phyloP scores from a whole-genome alignment of 345 rosid genomes.

The Arabidopsis thaliana region DNA sequence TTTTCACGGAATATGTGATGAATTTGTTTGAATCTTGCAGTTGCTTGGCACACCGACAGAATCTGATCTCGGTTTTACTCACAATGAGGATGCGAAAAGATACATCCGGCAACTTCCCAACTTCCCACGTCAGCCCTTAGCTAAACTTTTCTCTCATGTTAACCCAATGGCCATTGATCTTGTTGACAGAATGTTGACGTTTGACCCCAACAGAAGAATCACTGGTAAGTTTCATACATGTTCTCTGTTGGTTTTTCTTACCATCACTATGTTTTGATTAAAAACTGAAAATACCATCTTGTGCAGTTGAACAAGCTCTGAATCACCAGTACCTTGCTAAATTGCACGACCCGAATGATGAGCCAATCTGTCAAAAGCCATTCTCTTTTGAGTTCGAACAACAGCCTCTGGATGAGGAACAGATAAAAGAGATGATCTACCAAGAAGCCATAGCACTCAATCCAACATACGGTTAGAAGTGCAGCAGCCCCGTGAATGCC shows the following conservation, averaged over 20 bases:
- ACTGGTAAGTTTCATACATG: slow-evolving; percentile 62
- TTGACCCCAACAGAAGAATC: slow-evolving; percentile 90
- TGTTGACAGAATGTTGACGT: slow-evolving; percentile 84
- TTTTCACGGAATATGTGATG: slow-evolving; percentile 21
- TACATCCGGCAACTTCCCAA: slow-evolving; percentile 76
- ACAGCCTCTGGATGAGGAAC: slow-evolving; percentile 80
- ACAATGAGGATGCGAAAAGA: slow-evolving; percentile 84
- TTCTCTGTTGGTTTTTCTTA: slow-evolving; percentile 23
- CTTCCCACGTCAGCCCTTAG: slow-evolving; percentile 75
- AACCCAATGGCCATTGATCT: slow-evolving; percentile 84
- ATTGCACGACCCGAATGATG: slow-evolving; percentile 87
- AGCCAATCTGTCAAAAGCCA: slow-evolving; percentile 74
- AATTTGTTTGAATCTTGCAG: slow-evolving; percentile 51
- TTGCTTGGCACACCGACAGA: slow-evolving; percentile 94
- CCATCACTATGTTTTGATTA: background rate
- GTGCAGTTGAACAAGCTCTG: slow-evolving; percentile 90
- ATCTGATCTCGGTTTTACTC: slow-evolving; percentile 86
- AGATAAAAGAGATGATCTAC: slow-evolving; percentile 90
- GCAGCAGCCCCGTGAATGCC: slow-evolving; percentile 7
- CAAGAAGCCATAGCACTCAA: slow-evolving; percentile 75
- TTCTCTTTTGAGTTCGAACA: slow-evolving; percentile 94
- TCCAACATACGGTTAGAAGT: slow-evolving; percentile 64
- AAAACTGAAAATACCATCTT: slow-evolving; percentile 13
- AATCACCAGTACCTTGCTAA: slow-evolving; percentile 85
- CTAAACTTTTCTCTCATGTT: slow-evolving; percentile 72